Conservation (phyloP, 2,329 filamentous ascomycete species). For the Metarhizium anisopliae region DNA sequence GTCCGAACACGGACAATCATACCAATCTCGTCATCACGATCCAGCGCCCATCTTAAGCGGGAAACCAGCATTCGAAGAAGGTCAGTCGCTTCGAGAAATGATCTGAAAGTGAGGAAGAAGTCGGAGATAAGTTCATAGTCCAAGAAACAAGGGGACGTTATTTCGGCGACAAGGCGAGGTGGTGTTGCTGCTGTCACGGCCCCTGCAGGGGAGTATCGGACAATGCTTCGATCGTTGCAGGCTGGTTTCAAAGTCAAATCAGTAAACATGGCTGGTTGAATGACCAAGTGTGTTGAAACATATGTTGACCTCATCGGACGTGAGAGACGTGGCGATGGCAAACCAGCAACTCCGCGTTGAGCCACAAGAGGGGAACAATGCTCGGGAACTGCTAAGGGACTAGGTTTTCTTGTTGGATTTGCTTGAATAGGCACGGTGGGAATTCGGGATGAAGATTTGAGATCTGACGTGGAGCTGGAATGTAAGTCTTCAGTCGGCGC, state of each 20-base stretch:
- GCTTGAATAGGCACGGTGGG: conserved; percentile 16
- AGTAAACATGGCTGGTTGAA: conserved; percentile 75
- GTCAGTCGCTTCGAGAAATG: conserved; percentile 70
- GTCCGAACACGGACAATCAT: conserved; percentile 92
- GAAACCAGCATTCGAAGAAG: conserved; percentile 78
- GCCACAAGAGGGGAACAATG: conserved; percentile 19
- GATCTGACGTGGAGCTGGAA: conserved; percentile 49
- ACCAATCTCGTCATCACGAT: conserved; percentile 70
- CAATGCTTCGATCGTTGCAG: conserved; percentile 71
- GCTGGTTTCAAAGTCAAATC: conserved; percentile 65
- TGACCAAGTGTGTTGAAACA: conserved; percentile 39
- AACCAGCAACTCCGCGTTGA: conserved; percentile 14
- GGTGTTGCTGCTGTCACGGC: conserved; percentile 85
- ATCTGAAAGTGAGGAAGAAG: conserved; percentile 91
- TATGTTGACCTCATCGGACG: conserved; percentile 36
- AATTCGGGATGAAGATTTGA: conserved; percentile 26
- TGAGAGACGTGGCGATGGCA: conserved; percentile 29
- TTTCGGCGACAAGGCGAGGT: conserved; percentile 85
- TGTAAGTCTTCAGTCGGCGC: conserved; percentile 63
- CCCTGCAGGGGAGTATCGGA: conserved; percentile 67
- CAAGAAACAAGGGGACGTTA: conserved; percentile 89
- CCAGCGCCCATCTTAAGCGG: conserved; percentile 78
- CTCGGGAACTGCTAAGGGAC: conserved; percentile 27
- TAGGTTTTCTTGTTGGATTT: conserved; percentile 25
- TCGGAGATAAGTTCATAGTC: conserved; percentile 96